Percentiles rank a stretch among this genome's conserved stretches.
These are phyloP conservation scores for Babesia sp. DNA, from an alignment of 169 alveolate species.

Conservation along the genomic window DNA sequence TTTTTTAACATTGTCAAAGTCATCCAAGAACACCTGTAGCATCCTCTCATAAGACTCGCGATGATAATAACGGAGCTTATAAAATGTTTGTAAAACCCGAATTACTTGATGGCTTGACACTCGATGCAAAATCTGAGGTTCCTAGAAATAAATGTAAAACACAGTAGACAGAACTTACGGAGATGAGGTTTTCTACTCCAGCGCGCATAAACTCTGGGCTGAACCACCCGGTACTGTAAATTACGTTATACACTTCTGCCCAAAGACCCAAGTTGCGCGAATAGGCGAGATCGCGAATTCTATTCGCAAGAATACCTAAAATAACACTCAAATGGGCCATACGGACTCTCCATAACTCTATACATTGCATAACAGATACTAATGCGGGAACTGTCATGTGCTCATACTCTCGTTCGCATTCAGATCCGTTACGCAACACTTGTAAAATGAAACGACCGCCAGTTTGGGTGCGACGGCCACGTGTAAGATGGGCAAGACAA, in stretches of 20 bases:
- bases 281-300: constrained; percentile 43
- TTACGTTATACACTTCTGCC: constrained; percentile 59
- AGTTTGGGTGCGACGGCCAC: constrained; percentile 33
- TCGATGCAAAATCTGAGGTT: constrained; percentile 54
- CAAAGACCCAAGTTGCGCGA: constrained; percentile 62
- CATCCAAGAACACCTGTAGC: constrained; percentile 22
- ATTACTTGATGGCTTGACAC: constrained; percentile 54
- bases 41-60: constrained; percentile 45
- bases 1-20: constrained; percentile 29
- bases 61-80: constrained; percentile 62
- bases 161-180: constrained; percentile 2
- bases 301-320: constrained; percentile 17
- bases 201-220: constrained; percentile 52
- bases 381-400: constrained; percentile 16
- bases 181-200: constrained; percentile 42
- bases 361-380: constrained; percentile 21
- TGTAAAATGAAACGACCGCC: constrained; percentile 39
- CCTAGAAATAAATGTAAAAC: neutral
- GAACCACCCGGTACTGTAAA: constrained; percentile 60
- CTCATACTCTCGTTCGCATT: constrained; percentile 19
- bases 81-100: constrained; percentile 58
- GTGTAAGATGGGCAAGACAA: constrained; percentile 32
- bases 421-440: constrained; percentile 25
- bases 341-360: constrained; percentile 39
- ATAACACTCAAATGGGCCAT: constrained; percentile 35